These are phyloP conservation scores for Xerocomus potaroensis DNA, from an alignment of 768 basidiomycete species.

Conservation along the genomic window DNA sequence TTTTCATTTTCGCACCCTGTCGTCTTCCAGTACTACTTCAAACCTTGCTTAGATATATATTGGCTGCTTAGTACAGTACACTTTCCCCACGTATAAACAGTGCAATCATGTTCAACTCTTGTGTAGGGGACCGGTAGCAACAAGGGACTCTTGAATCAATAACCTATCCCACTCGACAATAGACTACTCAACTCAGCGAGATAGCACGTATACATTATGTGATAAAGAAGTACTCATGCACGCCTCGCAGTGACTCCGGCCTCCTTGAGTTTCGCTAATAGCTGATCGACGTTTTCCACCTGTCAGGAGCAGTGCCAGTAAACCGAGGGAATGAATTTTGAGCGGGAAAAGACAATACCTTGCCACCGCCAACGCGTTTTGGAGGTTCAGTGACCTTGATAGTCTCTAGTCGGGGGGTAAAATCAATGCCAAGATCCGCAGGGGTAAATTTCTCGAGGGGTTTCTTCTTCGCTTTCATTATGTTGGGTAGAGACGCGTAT, in stretches of 20 bases:
- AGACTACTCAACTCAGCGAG: not conserved
- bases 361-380: slow-evolving; percentile 85
- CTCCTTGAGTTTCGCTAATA: slow-evolving; percentile 85
- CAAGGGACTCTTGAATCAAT: slow-evolving; percentile 17
- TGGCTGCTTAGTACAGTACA: slow-evolving; percentile 16
- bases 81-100: slow-evolving; percentile 7
- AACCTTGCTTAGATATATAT: slow-evolving; percentile 26
- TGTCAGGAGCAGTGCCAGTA: slow-evolving; percentile 18
- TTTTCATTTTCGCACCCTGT: slow-evolving; percentile 5
- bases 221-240: slow-evolving; percentile 15
- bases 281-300: slow-evolving; percentile 84
- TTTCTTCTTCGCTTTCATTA: slow-evolving; percentile 99
- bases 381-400: slow-evolving; percentile 88
- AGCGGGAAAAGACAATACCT: slow-evolving; percentile 45
- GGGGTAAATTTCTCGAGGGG: slow-evolving; percentile 79
- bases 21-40: slow-evolving; percentile 2
- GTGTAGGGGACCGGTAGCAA: slow-evolving; percentile 13
- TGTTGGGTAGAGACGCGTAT: slow-evolving; percentile 95
- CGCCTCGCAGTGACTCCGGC: slow-evolving; percentile 52
- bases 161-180: slow-evolving; percentile 2
- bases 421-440: slow-evolving; percentile 78
- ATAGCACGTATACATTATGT: slow-evolving; percentile 9
- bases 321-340: not conserved
- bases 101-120: slow-evolving; percentile 8
- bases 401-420: slow-evolving; percentile 78